Evolutionary conservation across 2,329 filamentous ascomycete species (phyloP), one percentile per base, ranked within the genome.

Genomic region (Cladorrhinum sp.): DNA sequence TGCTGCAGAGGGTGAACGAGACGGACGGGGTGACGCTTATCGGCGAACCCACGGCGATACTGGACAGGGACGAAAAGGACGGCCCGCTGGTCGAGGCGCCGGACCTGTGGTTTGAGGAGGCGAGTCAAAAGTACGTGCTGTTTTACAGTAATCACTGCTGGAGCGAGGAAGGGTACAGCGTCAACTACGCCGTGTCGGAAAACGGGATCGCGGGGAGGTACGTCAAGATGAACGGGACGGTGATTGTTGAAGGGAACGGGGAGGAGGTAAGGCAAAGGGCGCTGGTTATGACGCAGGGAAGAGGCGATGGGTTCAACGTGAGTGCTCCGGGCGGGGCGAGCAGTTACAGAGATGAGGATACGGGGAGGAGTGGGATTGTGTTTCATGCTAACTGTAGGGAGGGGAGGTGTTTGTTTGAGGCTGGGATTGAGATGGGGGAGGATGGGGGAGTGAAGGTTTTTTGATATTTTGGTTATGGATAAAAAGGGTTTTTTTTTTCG

Each of bases 91-190:
- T 88, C 22, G 86, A 89, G 71, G 86, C 85, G 16, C 86, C 86
- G 0, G 78, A 77, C 58, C 66, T 88, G 20, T 72, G 84, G 12
- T 70, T 71, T n/a, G 74, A 75, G 2, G 67, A 65, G 0, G 51
- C 12, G 13, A 32, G 12, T 27, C 58, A 80, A 3, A 74, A 76
- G 13, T 88, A 88, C 68, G 77, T 85, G 55, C 73, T 89, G 49
- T 87, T 88, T 70, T 89, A 82, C 72, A 85, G 82, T 66, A 82
- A 80, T 48, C 81, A 86, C 59, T 86, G 84, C 72, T 88, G 77
- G 71, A 78, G 78, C 1, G 77, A 79, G 24, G 70, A 78, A 2
- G 68, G 69, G 38, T 88, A 88, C 71, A 81, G 86, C 66, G 77
- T 86, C n/a, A 79, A 80, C 57, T 88, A 85, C 67, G 85, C 85